Evolutionary conservation across 192 early-diverging fungal species (phyloP).

Genomic region (Backusella parvicylindrica): DNA sequence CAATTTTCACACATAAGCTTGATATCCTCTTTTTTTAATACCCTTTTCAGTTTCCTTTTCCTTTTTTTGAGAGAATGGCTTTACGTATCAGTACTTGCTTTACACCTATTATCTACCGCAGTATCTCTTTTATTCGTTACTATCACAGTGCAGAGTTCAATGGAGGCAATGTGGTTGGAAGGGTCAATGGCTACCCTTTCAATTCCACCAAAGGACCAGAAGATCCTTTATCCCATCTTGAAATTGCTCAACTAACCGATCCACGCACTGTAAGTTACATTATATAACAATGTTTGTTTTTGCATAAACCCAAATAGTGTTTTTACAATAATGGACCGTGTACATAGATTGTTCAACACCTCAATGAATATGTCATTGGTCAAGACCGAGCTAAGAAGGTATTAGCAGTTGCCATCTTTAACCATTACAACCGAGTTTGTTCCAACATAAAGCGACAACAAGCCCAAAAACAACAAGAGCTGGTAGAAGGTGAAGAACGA

Average conservation of each 20-base stretch:
- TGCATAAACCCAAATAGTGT: not conserved
- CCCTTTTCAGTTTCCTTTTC: not conserved
- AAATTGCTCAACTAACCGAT: constrained; percentile 3
- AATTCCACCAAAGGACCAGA: not conserved
- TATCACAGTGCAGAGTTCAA: not conserved
- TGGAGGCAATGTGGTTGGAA: not conserved
- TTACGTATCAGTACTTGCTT: not conserved
- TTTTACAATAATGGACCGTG: not conserved
- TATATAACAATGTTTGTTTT: not conserved
- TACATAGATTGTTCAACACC: constrained; percentile 64
- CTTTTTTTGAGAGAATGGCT: not conserved
- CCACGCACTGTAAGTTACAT: constrained; percentile 7
- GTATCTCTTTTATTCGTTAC: not conserved
- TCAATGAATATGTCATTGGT: constrained; percentile 87
- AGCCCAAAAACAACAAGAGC: constrained; percentile 26
- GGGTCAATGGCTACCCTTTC: not conserved
- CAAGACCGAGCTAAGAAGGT: constrained; percentile 82
- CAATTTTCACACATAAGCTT: not conserved
- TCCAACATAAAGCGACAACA: constrained; percentile 61
- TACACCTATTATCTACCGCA: not conserved
- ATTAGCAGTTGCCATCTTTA: constrained; percentile 81
- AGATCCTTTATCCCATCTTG: constrained; percentile 3
- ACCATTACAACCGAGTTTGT: constrained; percentile 77
- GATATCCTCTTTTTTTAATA: not conserved
- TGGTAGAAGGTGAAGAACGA: constrained; percentile 13